Base-by-base conservation (phyloP, 2,329 filamentous ascomycete genomes). In the Colletotrichum orbiculare region DNA sequence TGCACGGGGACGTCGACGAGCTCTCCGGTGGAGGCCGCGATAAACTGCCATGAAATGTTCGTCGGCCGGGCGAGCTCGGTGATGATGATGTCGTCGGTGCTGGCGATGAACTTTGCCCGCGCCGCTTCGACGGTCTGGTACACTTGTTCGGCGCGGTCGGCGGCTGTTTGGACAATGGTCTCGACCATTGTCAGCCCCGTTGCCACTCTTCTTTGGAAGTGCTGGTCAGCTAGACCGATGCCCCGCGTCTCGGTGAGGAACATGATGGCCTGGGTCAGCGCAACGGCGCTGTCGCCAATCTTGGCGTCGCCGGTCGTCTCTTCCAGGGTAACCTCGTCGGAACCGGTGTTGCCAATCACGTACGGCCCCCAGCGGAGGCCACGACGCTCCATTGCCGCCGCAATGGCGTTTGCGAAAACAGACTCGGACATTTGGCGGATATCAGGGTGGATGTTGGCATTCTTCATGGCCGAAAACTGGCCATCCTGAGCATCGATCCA, bases 381-480 rank as follows among this genome's bases (percentile, higher is more conserved):
- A 8, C 67, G 63, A 12, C 62, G 67, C 13, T 73, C 72, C 73
- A 76, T 73, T 12, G 71, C 74, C 3, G 69, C 56, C 0, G 69
- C 74, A 5, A 76, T 71, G 0, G 67, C 70, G 15, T 69, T 70
- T 0, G 72, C 70, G 55, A 76, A 76, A 0, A 76, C 10, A 15
- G 69, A 50, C 45, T 76, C 75, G 0, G 74, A 73, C 3, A 77
- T 39, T 3, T 68, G 59, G 8, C 75, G 70, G 10, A 76, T 76
- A 13, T 69, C 64, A 8, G 64, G 39, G 53, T 77, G 67, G 47
- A 77, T 76, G 7, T 77, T 77, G 4, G 76, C 54, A 33, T 76
- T 76, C 67, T 76, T 76, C 2, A 74, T 74, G 1, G 75, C 74
- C 0, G 75, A 75, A 48, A 75, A 77, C 2, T 74, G 69, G 1